Evolutionary conservation across 148 eudicot genomes (phyloP).

Genomic region (Heliamphora exappendiculata): DNA sequence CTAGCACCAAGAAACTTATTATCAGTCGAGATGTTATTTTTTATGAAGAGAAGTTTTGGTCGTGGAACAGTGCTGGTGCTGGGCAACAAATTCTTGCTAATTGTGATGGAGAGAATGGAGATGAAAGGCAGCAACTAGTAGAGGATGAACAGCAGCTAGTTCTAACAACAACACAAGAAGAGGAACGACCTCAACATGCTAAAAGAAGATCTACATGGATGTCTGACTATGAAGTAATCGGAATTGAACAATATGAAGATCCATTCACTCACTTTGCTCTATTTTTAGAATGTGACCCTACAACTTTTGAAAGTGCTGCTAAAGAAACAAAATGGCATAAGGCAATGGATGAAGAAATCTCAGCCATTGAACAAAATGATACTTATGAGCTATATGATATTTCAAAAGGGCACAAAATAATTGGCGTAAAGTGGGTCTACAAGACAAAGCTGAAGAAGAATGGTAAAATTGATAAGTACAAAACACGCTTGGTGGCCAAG

Average conservation of each 20-base stretch:
- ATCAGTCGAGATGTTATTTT: neutral
- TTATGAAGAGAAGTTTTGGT: constrained; percentile 1
- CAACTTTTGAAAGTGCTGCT: neutral
- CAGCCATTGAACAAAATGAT: too few species aligned
- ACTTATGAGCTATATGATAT: too few species aligned
- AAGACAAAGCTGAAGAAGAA: too few species aligned
- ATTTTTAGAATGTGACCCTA: neutral
- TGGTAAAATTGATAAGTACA: too few species aligned
- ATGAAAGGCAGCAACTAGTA: constrained; percentile 3
- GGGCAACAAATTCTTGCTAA: neutral
- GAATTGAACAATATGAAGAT: neutral
- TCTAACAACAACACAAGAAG: neutral
- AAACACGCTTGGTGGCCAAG: neutral
- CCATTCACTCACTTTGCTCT: neutral
- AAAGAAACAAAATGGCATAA: neutral
- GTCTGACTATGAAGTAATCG: neutral
- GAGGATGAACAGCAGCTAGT: neutral
- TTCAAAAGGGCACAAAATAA: too few species aligned
- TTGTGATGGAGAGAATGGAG: constrained; percentile 6
- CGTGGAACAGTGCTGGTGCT: neutral
- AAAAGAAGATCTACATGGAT: neutral
- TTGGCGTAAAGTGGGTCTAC: too few species aligned
- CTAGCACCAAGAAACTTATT: neutral
- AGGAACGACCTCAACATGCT: neutral
- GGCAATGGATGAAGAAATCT: too few species aligned